Evolutionary conservation across 176 grass and related monocot genomes (phyloP), one percentile per base, ranked within the genome.

Genomic region (Phoenix dactylifera): DNA sequence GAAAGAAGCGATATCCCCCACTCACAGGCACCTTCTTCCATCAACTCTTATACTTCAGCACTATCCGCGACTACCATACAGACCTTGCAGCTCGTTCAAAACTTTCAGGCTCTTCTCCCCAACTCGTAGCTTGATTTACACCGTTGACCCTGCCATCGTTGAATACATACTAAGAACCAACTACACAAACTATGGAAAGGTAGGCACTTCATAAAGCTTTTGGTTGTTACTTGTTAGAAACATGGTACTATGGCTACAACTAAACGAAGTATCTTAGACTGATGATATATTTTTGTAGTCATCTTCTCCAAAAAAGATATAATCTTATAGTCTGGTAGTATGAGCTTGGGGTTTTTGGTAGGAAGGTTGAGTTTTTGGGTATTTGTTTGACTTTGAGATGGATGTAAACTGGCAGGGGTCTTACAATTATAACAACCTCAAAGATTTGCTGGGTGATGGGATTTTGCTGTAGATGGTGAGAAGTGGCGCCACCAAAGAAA

Each of bases 121-220:
- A 20, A 77, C 71, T 23, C 64, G 69, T 76, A 89, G 62, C 60
- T 82, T 86, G 44, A 54, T 89, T 17, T 89, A 72, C 85, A 95
- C 85, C 66, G 85, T 89, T 1, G 85, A 86, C 30, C 89, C 82
- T 0, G 69, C 54, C 50, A 82, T 83, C 48, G 73, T 95, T 2
- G 90, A 95, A 54, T 72, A 89, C 77, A 76, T 95, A 63, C 90
- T 95, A 58, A 86, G 72, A 74, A 86, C 90, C 79, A 95, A 95
- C 63, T 95, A 89, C 55, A 15, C 35, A 24, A 95, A 95, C 76
- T 95, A 86, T 54, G 85, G n/a, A n/a, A n/a, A n/a, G n/a, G n/a
- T n/a, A n/a, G n/a, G n/a, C 28, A 6, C 6, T 5, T 29, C 28
- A 5, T 29, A 29, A 6, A 29, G 28, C 0, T 29, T 29, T 29